Percentiles rank a stretch among this genome's conserved stretches.
These are phyloP conservation scores for Pestalotiopsis sp. DNA, from an alignment of 2,329 filamentous ascomycete species.

Conservation along the genomic window DNA sequence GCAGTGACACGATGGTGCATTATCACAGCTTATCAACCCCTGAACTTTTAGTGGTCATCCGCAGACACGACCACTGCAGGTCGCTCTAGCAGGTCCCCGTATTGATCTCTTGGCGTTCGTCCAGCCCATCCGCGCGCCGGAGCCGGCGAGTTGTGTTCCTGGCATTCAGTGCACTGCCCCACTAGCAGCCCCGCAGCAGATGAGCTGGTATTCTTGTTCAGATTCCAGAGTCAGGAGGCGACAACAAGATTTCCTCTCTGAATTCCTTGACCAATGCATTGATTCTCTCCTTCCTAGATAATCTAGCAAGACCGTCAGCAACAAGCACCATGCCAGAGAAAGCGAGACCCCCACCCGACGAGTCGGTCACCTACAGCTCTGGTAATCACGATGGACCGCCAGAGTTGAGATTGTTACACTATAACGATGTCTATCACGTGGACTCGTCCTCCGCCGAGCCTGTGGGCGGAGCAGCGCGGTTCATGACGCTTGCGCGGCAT, in stretches of 20 bases:
- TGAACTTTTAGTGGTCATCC: conserved; percentile 1
- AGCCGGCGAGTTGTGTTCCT: not conserved
- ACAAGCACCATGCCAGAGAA: conserved; percentile 17
- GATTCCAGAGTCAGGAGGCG: not conserved
- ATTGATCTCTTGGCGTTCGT: not conserved
- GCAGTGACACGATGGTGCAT: not conserved
- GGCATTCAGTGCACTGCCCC: not conserved
- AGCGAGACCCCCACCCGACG: conserved; percentile 27
- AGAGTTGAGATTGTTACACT: conserved; percentile 81
- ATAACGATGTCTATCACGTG: conserved; percentile 93
- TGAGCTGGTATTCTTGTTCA: not conserved
- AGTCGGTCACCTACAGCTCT: conserved; percentile 31
- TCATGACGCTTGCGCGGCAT: conserved; percentile 75
- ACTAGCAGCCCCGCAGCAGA: not conserved
- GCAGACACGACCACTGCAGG: not conserved
- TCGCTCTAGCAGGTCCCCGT: not conserved
- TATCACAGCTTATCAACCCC: conserved; percentile 2
- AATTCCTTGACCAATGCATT: not conserved
- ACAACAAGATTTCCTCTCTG: not conserved
- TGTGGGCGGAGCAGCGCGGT: conserved; percentile 77
- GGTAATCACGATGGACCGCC: conserved; percentile 45
- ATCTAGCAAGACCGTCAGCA: not conserved
- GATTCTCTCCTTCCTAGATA: not conserved
- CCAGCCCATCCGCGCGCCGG: not conserved
- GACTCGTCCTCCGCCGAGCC: conserved; percentile 76